Evolutionary conservation across 495 filamentous ascomycete species (phyloP), one percentile per base, ranked within the genome.

Genomic region (Pyrenopolyporus hunteri): DNA sequence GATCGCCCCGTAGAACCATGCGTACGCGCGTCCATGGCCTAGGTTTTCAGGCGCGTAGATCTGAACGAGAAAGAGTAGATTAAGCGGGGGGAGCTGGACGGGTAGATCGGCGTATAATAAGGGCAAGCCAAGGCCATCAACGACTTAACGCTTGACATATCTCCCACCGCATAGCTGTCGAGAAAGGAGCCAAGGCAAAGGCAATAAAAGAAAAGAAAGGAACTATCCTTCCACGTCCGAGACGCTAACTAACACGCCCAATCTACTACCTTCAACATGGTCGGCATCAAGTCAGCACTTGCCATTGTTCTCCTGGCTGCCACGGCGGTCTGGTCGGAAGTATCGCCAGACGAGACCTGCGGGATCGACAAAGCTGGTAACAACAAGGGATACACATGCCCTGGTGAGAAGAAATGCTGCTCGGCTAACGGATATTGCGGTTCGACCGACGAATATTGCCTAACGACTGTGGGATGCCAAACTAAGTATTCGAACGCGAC

Each of bases 351-450:
- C 59, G 57, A 58, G 26, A 74, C 70, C 3, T 76, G 73, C 50
- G 73, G 73, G 17, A 17, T 63, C 5, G 22, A 57, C 19, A 54
- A 59, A 4, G 70, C 64, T 6, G 70, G 68, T 16, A 36, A 56
- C 6, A 70, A 70, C 44, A 51, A 63, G 1, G 70, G 68, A 2
- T 70, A 72, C 63, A 76, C 73, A 10, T 76, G 73, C 62, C 72
- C 73, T 0, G 39, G 57, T 1, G 66, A 62, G 0, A 58, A 53
- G 2, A 66, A 70, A 16, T 74, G 73, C 66, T 74, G 73, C 66
- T 76, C 72, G 11, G 35, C 59, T 13, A 71, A 64, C 54, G 73
- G 73, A 22, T 74, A 70, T 59, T 76, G 73, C 46, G 73, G 73
- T 20, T 39, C 68, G 9, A 69, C 63, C n/a, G 72, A 74, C 45